Evolutionary conservation across 805 yeast genomes (phyloP).

Genomic region (Suhomyces pyralidae): DNA sequence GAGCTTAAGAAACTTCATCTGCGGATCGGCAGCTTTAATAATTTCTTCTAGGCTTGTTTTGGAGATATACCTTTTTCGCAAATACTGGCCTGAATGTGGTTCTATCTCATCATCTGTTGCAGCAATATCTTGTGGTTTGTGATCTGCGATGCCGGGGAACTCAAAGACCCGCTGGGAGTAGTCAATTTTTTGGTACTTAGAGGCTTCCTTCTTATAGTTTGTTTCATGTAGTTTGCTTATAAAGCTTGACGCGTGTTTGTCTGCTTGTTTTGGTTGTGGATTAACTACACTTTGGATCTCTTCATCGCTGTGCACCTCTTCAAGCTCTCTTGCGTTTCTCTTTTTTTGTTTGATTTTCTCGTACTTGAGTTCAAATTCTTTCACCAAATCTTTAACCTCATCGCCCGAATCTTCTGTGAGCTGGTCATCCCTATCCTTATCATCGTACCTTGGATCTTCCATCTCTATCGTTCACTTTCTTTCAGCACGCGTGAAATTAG

Average conservation of each 20-base stretch:
- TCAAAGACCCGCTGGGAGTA: conserved; percentile 23
- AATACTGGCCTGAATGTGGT: conserved; percentile 12
- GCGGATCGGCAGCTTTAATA: conserved; percentile 34
- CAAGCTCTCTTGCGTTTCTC: not conserved
- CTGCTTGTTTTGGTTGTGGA: not conserved
- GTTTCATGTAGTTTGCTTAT: conserved; percentile 17
- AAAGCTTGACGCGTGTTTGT: conserved; percentile 13
- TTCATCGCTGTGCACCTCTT: conserved; percentile 3
- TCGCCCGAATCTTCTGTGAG: conserved; percentile 40
- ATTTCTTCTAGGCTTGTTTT: conserved; percentile 29
- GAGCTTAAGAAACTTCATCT: conserved; percentile 51
- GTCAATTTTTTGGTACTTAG: conserved; percentile 14
- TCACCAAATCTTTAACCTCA: conserved; percentile 34
- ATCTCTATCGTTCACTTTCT: conserved; percentile 7
- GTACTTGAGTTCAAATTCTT: conserved; percentile 26
- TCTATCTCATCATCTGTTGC: conserved; percentile 20
- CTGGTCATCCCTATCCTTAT: conserved; percentile 20
- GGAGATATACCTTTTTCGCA: conserved; percentile 28
- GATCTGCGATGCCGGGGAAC: conserved; percentile 16
- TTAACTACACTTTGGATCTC: not conserved
- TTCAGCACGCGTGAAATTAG: not conserved
- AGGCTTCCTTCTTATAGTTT: conserved; percentile 4
- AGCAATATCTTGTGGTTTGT: conserved; percentile 6
- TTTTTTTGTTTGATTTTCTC: conserved; percentile 11
- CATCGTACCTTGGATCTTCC: conserved; percentile 34